A percentile compares a stretch with the other conserved stretches of the same genome.
phyloP scores from a whole-genome alignment of 345 rosid genomes.

The Ricinus communis region DNA sequence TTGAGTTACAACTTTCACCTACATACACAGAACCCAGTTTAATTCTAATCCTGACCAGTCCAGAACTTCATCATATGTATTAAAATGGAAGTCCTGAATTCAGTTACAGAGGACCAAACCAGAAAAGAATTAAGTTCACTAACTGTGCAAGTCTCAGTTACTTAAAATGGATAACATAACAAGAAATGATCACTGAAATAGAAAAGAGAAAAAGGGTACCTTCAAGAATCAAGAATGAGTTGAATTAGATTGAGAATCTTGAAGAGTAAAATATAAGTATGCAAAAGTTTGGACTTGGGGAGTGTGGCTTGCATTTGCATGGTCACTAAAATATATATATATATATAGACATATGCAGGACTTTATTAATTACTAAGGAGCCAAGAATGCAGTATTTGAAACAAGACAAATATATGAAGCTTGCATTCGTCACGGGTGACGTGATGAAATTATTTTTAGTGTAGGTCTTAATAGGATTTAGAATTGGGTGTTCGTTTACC shows the following conservation, averaged over 20 bases:
- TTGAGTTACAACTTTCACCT: not conserved
- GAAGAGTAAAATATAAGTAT: not conserved
- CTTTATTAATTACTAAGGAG: not conserved
- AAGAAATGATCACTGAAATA: not conserved
- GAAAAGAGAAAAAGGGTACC: not conserved
- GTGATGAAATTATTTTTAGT: not conserved
- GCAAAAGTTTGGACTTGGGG: too few relatives aligned
- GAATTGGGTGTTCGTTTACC: too few relatives aligned
- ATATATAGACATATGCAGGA: not conserved
- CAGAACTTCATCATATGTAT: not conserved
- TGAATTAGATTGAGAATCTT: not conserved
- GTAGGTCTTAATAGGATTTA: too few relatives aligned
- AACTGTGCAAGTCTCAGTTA: not conserved
- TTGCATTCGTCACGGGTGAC: conserved; percentile 11
- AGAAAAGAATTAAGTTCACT: not conserved
- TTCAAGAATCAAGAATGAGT: not conserved
- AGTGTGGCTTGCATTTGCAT: conserved; percentile 12
- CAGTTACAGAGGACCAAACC: not conserved
- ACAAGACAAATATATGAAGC: not conserved
- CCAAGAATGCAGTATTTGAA: not conserved
- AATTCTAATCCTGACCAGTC: not conserved
- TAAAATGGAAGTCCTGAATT: too few relatives aligned
- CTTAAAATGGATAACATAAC: not conserved
- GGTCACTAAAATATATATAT: not conserved
- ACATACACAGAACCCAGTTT: not conserved